Base-by-base conservation (phyloP, 495 filamentous ascomycete genomes). In the Penicillium odoratum region DNA sequence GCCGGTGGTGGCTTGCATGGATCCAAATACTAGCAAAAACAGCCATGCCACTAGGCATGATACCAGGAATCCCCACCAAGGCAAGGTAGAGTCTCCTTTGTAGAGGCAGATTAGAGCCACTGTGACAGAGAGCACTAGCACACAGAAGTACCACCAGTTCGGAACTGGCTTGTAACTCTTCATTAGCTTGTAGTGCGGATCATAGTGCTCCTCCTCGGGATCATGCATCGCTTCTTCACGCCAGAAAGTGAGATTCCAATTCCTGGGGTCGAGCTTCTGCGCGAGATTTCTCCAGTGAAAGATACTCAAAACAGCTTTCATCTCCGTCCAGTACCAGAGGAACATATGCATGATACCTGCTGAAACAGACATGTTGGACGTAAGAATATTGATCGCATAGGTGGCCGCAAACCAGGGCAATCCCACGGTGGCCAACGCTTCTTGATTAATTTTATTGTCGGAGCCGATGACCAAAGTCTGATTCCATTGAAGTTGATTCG, bases 381-480 rank as follows among this genome's bases (percentile, higher is more conserved):
- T 68, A 25, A 73, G 61, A 60, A 73, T 60, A 0, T 60, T 53
- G 46, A 66, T 69, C 1, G 66, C 70, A 52, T 81, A 83, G 3
- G 68, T 72, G 3, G 71, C 79, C 4, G 76, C 74, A 2, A 85
- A 56, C 4, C 59, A 64, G 0, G 81, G 80, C 13, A 75, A 44
- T 11, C 80, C 78, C 42, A 69, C 36, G 16, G 74, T 51, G 5
- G 40, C 53, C 33, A 81, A 47, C 7, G 68, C 64, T 2, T 59
- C 51, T 26, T 65, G 53, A 54, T 77, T 60, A 29, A 82, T 60
- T 10, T 71, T 72, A 54, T 71, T 71, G 26, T 34, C 11, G 21
- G 56, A 65, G 9, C 65, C 65, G 7, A 65, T 60, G 8, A 15
- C 44, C n/a, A 40, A 9, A 67, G 51, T 29, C 21, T 51, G 1